phyloP scores from a whole-genome alignment of 2,329 filamentous ascomycete species.

The Venturia effusa region DNA sequence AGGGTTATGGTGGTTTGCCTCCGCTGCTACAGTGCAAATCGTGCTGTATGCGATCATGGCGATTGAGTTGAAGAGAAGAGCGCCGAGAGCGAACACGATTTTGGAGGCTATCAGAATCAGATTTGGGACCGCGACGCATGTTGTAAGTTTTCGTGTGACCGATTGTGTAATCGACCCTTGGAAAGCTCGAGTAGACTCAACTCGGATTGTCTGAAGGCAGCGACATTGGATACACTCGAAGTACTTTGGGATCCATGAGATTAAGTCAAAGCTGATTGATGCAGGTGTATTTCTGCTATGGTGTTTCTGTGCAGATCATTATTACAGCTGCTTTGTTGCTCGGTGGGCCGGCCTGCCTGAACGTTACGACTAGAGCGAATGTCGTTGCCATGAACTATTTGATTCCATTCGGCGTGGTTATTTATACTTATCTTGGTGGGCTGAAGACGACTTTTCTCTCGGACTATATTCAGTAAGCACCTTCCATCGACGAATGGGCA shows the following conservation, averaged over 20 bases:
- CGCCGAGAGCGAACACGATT: slow-evolving; percentile 5
- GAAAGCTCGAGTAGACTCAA: too few species aligned
- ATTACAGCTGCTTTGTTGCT: slow-evolving; percentile 7
- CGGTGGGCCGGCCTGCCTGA: background rate
- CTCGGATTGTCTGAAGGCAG: too few species aligned
- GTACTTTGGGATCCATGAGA: too few species aligned
- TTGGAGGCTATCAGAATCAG: background rate
- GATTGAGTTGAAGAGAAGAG: slow-evolving; percentile 4
- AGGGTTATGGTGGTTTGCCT: slow-evolving; percentile 10
- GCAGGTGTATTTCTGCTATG: slow-evolving; percentile 1
- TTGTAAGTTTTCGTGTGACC: background rate
- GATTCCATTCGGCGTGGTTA: slow-evolving; percentile 3
- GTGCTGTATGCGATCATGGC: slow-evolving; percentile 5
- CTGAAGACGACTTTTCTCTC: background rate
- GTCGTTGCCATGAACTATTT: slow-evolving; percentile 6
- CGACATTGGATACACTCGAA: too few species aligned
- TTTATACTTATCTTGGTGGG: slow-evolving; percentile 5
- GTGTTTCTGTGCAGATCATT: slow-evolving; percentile 4
- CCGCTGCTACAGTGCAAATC: slow-evolving; percentile 7
- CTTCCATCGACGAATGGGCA: background rate
- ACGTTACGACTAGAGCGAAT: background rate
- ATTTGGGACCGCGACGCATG: slow-evolving; percentile 4
- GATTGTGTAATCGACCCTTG: too few species aligned
- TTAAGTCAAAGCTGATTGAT: background rate
- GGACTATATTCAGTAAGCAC: background rate